Evolutionary conservation across 192 early-diverging fungal species (phyloP).

Genomic region (Physocladia obscura): DNA sequence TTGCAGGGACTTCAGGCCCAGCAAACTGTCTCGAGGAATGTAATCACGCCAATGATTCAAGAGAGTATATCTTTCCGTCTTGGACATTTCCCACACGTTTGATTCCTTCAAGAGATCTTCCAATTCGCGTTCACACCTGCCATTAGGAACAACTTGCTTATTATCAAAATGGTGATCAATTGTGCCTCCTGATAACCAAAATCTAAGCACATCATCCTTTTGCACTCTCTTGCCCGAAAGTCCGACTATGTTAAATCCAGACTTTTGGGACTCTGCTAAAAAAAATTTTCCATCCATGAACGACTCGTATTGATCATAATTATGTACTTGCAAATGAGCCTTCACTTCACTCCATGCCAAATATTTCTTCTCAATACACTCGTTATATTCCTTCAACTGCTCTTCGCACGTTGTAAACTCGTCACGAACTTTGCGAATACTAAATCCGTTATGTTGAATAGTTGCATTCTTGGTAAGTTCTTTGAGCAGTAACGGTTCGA

Average conservation of each 20-base stretch:
- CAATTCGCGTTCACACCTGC: conserved; percentile 19
- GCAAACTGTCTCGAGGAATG: conserved; percentile 1
- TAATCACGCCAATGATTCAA: conserved; percentile 37
- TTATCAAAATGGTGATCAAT: neutral
- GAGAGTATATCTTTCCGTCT: conserved; percentile 39
- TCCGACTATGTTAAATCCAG: conserved; percentile 19
- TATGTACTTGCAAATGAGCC: conserved; percentile 1
- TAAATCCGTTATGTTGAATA: neutral
- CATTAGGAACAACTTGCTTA: neutral
- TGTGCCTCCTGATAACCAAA: conserved; percentile 18
- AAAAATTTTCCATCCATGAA: neutral
- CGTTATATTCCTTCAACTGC: conserved; percentile 12
- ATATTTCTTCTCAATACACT: neutral
- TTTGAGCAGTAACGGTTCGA: conserved; percentile 5
- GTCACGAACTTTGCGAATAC: neutral
- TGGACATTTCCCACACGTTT: conserved; percentile 55
- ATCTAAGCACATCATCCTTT: conserved; percentile 10
- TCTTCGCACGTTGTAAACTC: neutral
- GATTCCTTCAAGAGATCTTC: conserved; percentile 29
- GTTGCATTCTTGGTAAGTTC: neutral
- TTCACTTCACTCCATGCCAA: neutral
- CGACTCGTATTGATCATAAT: conserved; percentile 12
- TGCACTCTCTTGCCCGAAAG: conserved; percentile 13
- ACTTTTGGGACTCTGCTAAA: neutral
- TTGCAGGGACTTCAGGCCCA: conserved; percentile 13